Evolutionary conservation across 1,284 basidiomycete genomes (phyloP).

Genomic region (Sparassis latifolia): DNA sequence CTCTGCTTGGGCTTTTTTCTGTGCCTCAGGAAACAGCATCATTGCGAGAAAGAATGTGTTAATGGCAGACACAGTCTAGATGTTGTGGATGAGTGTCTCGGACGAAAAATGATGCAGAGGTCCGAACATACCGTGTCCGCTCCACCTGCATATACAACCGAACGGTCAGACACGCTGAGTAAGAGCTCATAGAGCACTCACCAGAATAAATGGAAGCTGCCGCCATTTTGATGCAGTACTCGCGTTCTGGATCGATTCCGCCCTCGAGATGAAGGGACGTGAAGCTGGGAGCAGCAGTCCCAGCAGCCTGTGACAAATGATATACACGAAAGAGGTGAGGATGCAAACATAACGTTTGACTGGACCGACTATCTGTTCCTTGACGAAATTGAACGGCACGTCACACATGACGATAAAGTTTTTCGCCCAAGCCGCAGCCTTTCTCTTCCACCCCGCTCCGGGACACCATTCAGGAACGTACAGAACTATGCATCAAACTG

Average conservation of each 20-base stretch:
- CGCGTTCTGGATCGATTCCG: too few relatives aligned
- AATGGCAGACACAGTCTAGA: slow-evolving; percentile 1
- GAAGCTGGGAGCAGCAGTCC: too few relatives aligned
- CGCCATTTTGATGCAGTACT: too few relatives aligned
- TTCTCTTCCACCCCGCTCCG: slow-evolving; percentile 7
- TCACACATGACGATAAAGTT: not conserved
- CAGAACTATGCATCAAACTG: not conserved
- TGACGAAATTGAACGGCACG: slow-evolving; percentile 1
- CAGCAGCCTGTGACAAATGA: too few relatives aligned
- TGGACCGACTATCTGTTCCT: slow-evolving; percentile 1
- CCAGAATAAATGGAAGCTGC: not conserved
- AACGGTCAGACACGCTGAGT: not conserved
- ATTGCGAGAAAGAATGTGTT: slow-evolving; percentile 20
- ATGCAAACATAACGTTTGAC: not conserved
- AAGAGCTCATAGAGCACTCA: not conserved
- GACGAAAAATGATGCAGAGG: not conserved
- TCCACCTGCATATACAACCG: not conserved
- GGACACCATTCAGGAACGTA: slow-evolving; percentile 10
- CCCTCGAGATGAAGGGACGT: too few relatives aligned
- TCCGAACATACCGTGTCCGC: slow-evolving; percentile 3
- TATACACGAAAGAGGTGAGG: not conserved
- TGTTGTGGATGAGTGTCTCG: not conserved
- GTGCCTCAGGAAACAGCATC: slow-evolving; percentile 21
- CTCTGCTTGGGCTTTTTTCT: slow-evolving; percentile 24
- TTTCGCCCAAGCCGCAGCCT: slow-evolving; percentile 2